Evolutionary conservation across 192 early-diverging fungal genomes (phyloP), one percentile per base, ranked within the genome.

Genomic region (Coemansia sp.): DNA sequence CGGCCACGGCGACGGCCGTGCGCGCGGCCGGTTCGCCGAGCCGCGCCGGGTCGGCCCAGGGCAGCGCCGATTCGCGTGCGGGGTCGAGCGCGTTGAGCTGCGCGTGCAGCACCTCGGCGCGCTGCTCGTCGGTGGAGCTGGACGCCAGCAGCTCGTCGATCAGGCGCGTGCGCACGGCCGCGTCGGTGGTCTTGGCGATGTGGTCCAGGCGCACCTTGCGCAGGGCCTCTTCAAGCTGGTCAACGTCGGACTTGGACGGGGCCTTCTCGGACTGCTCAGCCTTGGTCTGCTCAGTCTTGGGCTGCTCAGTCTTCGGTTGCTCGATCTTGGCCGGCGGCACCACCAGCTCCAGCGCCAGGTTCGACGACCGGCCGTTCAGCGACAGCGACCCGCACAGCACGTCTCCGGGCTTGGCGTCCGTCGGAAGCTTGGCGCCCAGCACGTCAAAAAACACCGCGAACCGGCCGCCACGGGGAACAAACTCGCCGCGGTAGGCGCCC

Each of bases 351-450:
- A 70, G 69, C 63, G n/a, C 77, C 29, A 70, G 45, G 55, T 41
- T 64, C 31, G 44, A 70, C 12, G 54, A 64, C 10, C 26, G 34
- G 11, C 30, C 75, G 63, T 53, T 55, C 35, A 89, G 79, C 11
- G 70, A 50, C 31, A 92, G 63, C 28, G 81, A 79, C 1, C 93
- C 95, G 15, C 82, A 54, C 23, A 97, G 75, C 36, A 88, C 50
- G 67, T 97, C 95, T 5, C 91, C 91, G 5, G 85, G 78, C 43
- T 82, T 81, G 28, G 86, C 88, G 10, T 84, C 85, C 43, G 83
- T 84, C 5, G 91, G 87, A 14, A 70, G 7, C 5, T 48, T 34
- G 11, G 38, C 25, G 11, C 56, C 23, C 15, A 50, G 39, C 32
- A 66, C 62, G 28, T 61, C 55, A 14, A 79, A 55, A 31, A 77